Evolutionary conservation across 768 basidiomycete species (phyloP).

Genomic region (Russula compacta): DNA sequence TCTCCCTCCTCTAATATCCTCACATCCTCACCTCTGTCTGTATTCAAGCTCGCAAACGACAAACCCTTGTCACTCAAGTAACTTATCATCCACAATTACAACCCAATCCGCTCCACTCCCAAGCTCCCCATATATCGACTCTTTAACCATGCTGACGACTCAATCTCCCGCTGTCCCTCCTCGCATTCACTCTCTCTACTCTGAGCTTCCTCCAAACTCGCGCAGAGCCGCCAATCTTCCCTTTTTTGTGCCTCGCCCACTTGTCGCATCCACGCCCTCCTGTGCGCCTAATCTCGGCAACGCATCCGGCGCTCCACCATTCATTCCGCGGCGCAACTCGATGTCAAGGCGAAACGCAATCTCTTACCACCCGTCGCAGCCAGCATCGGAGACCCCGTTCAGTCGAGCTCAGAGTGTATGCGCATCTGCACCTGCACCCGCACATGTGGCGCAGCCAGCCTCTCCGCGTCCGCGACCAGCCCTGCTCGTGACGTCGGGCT

Average conservation of each 20-base stretch:
- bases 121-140: neutral
- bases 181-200: slow-evolving; percentile 19
- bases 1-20: neutral
- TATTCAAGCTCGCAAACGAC: neutral
- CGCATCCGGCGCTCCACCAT: neutral
- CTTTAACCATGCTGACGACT: slow-evolving; percentile 16
- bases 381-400: neutral
- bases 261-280: neutral
- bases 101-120: neutral
- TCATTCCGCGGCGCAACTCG: slow-evolving; percentile 1
- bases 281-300: neutral
- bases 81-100: slow-evolving; percentile 1
- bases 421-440: neutral
- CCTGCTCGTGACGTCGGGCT: slow-evolving; percentile 5
- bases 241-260: slow-evolving; percentile 13
- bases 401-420: no score
- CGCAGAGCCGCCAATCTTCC: slow-evolving; percentile 20
- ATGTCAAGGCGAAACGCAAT: slow-evolving; percentile 15
- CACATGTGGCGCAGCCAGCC: neutral
- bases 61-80: neutral
- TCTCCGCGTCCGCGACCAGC: slow-evolving; percentile 10
- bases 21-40: neutral
- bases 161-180: slow-evolving; percentile 10
- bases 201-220: slow-evolving; percentile 20
- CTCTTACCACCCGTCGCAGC: slow-evolving; percentile 9